phyloP scores from a whole-genome alignment of 1,139 yeast genomes.

The Trichomonascaceae sp. region DNA sequence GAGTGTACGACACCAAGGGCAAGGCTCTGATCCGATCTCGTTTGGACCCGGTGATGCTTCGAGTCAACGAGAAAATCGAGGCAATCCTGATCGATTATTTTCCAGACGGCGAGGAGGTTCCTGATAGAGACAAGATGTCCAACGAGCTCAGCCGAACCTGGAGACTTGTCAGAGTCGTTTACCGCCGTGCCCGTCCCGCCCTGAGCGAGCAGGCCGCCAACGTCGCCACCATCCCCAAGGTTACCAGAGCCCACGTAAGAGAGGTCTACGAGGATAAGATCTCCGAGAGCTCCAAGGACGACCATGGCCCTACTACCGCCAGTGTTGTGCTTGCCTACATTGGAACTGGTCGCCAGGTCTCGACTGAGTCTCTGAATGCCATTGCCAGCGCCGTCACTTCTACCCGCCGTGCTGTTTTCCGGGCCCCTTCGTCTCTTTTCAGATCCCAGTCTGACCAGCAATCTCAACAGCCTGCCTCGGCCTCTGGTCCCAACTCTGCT shows the following conservation, averaged over 20 bases:
- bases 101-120: constrained; percentile 34
- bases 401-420: neutral
- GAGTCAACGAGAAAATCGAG: constrained; percentile 44
- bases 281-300: constrained; percentile 13
- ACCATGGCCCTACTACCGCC: constrained; percentile 5
- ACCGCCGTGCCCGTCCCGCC: constrained; percentile 23
- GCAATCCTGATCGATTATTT: constrained; percentile 31
- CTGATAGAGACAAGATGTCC: constrained; percentile 22
- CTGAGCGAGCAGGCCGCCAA: constrained; percentile 16
- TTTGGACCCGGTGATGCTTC: constrained; percentile 49
- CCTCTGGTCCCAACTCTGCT: neutral
- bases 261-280: constrained; percentile 20
- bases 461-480: too few species aligned
- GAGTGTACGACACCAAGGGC: constrained; percentile 41
- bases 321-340: constrained; percentile 10
- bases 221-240: constrained; percentile 13
- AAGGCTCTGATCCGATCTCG: constrained; percentile 47
- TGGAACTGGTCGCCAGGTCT: constrained; percentile 14
- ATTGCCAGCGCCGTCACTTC: neutral
- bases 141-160: constrained; percentile 23
- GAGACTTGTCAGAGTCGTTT: constrained; percentile 21
- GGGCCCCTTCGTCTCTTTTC: neutral
- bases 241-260: constrained; percentile 16
- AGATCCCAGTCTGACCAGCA: too few species aligned
- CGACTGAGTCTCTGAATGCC: constrained; percentile 7